Evolutionary conservation across 352 stramenopile genomes (phyloP).

Genomic region (Nothophytophthora sp.): DNA sequence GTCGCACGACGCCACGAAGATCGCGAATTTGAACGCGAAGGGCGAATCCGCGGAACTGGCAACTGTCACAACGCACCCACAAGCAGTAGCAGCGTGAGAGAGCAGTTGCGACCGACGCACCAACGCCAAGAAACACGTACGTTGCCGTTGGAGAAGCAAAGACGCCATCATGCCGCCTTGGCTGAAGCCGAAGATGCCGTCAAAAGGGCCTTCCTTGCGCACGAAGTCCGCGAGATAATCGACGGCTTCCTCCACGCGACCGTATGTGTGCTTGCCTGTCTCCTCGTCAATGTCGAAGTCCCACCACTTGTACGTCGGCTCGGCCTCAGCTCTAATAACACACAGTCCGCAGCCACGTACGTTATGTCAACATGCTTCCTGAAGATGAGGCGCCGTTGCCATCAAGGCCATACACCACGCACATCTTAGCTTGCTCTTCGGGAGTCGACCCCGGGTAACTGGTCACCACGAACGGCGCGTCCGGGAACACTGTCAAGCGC

Average conservation of each 20-base stretch:
- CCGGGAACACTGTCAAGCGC: conserved; percentile 50
- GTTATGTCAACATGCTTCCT: too few relatives aligned
- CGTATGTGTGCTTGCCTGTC: conserved; percentile 48
- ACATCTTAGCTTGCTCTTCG: conserved; percentile 47
- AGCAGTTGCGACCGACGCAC: not conserved
- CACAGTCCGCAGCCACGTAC: conserved; percentile 1
- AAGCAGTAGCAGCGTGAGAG: too few relatives aligned
- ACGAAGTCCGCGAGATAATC: conserved; percentile 62
- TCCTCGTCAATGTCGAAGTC: conserved; percentile 54
- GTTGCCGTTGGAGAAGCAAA: conserved; percentile 62
- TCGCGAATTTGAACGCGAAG: conserved; percentile 67
- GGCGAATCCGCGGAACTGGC: conserved; percentile 44
- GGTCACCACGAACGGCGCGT: conserved; percentile 65
- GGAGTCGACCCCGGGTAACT: conserved; percentile 48
- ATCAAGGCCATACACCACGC: not conserved
- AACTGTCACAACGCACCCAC: conserved; percentile 17
- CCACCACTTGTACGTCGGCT: conserved; percentile 74
- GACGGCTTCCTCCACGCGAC: conserved; percentile 58
- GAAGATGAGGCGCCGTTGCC: too few relatives aligned
- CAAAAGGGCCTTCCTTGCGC: conserved; percentile 72
- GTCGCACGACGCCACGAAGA: conserved; percentile 63
- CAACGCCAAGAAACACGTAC: conserved; percentile 14
- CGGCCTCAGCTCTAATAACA: conserved; percentile 20
- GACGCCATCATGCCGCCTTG: conserved; percentile 73
- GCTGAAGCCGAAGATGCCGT: conserved; percentile 83